phyloP scores from a whole-genome alignment of 768 basidiomycete species.

The Artomyces pyxidatus region DNA sequence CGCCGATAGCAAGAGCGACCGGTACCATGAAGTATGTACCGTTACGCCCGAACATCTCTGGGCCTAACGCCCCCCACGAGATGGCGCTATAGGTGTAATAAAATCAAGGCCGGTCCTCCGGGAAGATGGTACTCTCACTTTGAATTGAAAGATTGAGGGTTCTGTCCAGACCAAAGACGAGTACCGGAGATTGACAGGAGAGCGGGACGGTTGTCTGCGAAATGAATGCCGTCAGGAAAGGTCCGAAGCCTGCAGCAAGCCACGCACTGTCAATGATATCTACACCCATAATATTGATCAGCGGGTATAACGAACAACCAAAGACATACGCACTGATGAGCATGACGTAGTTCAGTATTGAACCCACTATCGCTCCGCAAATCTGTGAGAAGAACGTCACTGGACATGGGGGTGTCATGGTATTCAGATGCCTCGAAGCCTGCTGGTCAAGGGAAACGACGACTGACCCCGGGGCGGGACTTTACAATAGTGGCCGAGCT shows the following conservation, averaged over 20 bases:
- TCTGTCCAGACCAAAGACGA: conserved; percentile 27
- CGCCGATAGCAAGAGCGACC: conserved; percentile 22
- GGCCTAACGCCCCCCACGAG: conserved; percentile 25
- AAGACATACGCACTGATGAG: conserved; percentile 10
- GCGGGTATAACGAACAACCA: too few relatives aligned
- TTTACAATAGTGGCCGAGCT: conserved; percentile 18
- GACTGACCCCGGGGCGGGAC: conserved; percentile 16
- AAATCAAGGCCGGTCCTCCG: neutral
- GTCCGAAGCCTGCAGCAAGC: conserved; percentile 1
- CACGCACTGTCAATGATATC: conserved; percentile 12
- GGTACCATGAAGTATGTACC: conserved; percentile 22
- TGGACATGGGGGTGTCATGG: neutral
- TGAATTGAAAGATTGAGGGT: conserved; percentile 23
- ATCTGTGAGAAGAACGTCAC: conserved; percentile 21
- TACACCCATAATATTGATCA: too few relatives aligned
- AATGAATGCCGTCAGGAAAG: conserved; percentile 13
- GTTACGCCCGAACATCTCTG: conserved; percentile 24
- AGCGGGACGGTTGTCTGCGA: conserved; percentile 19
- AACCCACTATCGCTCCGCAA: conserved; percentile 21
- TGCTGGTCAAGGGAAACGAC: too few relatives aligned
- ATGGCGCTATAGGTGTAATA: conserved; percentile 15
- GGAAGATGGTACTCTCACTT: conserved; percentile 7
- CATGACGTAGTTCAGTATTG: conserved; percentile 18
- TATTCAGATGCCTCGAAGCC: neutral
- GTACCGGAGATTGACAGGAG: conserved; percentile 24